Percentiles rank a stretch among this genome's conserved stretches.
Conservation (phyloP, 2,329 filamentous ascomycete species). For the Neonectria faginata region DNA sequence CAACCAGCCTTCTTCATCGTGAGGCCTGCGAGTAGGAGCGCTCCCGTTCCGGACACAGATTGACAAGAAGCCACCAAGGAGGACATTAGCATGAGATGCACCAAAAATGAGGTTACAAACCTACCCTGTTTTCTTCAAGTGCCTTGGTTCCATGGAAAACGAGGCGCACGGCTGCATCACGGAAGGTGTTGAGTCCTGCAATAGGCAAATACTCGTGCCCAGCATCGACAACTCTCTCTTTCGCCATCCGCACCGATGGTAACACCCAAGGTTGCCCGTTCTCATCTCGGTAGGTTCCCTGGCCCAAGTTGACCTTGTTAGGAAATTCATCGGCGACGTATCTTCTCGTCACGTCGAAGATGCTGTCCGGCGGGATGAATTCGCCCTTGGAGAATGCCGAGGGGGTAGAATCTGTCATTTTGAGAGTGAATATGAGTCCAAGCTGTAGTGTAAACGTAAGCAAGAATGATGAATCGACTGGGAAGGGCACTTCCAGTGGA, state of each 20-base stretch:
- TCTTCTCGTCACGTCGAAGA: conserved; percentile 26
- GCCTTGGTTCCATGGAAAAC: conserved; percentile 46
- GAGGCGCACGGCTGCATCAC: conserved; percentile 38
- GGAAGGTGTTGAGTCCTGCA: conserved; percentile 14
- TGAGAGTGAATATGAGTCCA: not conserved
- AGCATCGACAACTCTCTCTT: conserved; percentile 13
- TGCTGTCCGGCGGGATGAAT: conserved; percentile 23
- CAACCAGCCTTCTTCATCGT: conserved; percentile 45
- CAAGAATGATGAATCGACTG: not conserved
- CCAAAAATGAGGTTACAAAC: conserved; percentile 42
- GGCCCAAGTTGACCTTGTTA: conserved; percentile 24
- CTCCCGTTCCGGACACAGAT: conserved; percentile 56
- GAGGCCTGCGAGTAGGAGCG: conserved; percentile 51
- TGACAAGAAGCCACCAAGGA: conserved; percentile 52
- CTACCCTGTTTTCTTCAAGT: conserved; percentile 45
- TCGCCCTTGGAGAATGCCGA: conserved; percentile 17
- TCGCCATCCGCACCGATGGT: conserved; percentile 23
- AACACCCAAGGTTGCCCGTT: conserved; percentile 26
- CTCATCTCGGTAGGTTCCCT: conserved; percentile 25
- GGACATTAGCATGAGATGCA: conserved; percentile 41
- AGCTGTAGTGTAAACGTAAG: not conserved
- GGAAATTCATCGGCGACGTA: conserved; percentile 14
- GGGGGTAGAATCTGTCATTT: conserved; percentile 1
- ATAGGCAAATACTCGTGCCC: conserved; percentile 27
- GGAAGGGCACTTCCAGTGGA: not conserved